These are phyloP conservation scores for Termitomyces sp. DNA, from an alignment of 768 basidiomycete species.

Conservation along the genomic window DNA sequence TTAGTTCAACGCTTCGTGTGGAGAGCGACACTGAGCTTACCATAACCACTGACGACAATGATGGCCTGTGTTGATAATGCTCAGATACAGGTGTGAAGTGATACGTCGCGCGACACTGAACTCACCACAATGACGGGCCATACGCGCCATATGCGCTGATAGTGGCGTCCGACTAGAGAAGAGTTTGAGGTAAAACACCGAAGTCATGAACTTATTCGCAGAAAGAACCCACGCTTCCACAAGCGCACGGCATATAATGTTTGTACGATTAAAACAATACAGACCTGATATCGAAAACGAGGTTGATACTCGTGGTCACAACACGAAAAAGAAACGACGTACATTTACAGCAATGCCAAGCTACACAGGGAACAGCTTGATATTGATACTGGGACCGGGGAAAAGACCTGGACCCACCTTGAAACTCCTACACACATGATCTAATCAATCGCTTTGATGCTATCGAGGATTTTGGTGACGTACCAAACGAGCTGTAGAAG, in stretches of 20 bases:
- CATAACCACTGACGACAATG: conserved; percentile 16
- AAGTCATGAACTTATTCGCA: not conserved
- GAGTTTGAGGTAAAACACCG: not conserved
- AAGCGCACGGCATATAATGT: conserved; percentile 25
- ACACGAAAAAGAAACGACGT: not conserved
- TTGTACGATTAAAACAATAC: conserved; percentile 26
- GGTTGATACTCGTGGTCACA: not conserved
- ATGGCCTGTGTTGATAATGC: not conserved
- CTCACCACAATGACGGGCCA: conserved; percentile 18
- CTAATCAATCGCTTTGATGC: not conserved
- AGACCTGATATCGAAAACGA: conserved; percentile 12
- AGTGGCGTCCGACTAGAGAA: conserved; percentile 16
- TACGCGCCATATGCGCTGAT: conserved; percentile 15
- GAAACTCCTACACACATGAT: conserved; percentile 16
- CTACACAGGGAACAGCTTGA: conserved; percentile 1
- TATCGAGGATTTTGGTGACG: not conserved
- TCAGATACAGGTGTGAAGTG: not conserved
- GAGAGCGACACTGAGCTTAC: conserved; percentile 5
- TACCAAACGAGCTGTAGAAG: conserved; percentile 10
- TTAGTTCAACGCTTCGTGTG: not conserved
- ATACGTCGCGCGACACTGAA: not conserved
- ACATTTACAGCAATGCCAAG: conserved; percentile 24
- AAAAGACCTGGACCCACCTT: conserved; percentile 12
- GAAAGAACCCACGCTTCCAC: conserved; percentile 23
- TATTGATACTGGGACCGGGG: not conserved